These are phyloP conservation scores for Blastobotrys serpentis DNA, from an alignment of 1,139 yeast species.

Conservation along the genomic window DNA sequence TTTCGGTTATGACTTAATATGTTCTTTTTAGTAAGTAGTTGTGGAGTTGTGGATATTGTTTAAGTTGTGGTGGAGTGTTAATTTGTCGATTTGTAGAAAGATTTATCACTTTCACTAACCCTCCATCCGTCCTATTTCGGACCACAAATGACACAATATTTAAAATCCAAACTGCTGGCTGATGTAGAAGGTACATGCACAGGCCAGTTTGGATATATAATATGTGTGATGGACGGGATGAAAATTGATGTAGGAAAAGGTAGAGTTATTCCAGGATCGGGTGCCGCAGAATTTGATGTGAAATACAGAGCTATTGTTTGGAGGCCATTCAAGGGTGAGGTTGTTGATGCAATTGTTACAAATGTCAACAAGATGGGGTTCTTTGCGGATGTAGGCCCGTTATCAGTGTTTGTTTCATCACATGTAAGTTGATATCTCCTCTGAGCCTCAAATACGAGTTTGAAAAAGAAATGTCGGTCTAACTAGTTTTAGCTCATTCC, in stretches of 20 bases:
- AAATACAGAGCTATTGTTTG: slow-evolving; percentile 96
- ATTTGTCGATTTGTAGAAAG: slow-evolving; percentile 47
- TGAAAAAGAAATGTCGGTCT: slow-evolving; percentile 7
- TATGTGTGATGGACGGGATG: slow-evolving; percentile 94
- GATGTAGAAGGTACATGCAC: slow-evolving; percentile 99
- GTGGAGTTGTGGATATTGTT: neutral
- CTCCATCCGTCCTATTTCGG: slow-evolving; percentile 97
- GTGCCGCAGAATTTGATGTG: slow-evolving; percentile 95
- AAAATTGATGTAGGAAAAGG: slow-evolving; percentile 95
- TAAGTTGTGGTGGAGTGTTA: slow-evolving; percentile 11
- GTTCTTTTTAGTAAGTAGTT: slow-evolving; percentile 23
- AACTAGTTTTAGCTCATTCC: slow-evolving; percentile 61
- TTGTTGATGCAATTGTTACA: slow-evolving; percentile 93
- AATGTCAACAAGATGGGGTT: slow-evolving; percentile 95
- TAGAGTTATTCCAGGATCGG: slow-evolving; percentile 81
- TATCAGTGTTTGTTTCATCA: slow-evolving; percentile 90
- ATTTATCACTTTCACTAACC: slow-evolving; percentile 84
- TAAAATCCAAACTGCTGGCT: slow-evolving; percentile 82
- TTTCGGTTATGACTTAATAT: slow-evolving; percentile 13
- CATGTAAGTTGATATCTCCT: slow-evolving; percentile 45
- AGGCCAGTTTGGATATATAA: slow-evolving; percentile 96
- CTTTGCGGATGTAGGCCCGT: slow-evolving; percentile 97
- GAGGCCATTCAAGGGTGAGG: slow-evolving; percentile 98
- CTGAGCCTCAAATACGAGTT: neutral
- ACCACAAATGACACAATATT: slow-evolving; percentile 93